Conservation (phyloP, 306 rosid species). For the Trifolium dubium region DNA sequence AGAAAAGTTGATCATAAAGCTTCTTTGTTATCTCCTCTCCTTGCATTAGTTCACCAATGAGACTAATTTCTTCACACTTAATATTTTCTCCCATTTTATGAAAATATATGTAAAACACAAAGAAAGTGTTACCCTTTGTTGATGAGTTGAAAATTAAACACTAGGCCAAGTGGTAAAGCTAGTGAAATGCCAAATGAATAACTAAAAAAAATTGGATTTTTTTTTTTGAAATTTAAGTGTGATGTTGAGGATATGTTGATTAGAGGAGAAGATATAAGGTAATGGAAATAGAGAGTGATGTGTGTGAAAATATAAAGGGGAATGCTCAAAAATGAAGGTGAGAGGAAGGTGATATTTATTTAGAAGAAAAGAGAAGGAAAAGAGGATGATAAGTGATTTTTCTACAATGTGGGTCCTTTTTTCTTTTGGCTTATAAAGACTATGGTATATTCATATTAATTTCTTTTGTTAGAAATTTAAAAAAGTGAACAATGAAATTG, state of each 20-base stretch:
- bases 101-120: not conserved
- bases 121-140: not conserved
- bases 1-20: constrained; percentile 49
- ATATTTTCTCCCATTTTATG: constrained; percentile 47
- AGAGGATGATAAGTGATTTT: constrained; percentile 13
- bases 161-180: constrained; percentile 20
- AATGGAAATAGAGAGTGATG: not conserved
- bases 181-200: constrained; percentile 32
- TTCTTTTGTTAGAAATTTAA: not conserved
- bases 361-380: constrained; percentile 54
- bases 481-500: not conserved
- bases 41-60: constrained; percentile 58
- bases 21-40: constrained; percentile 70
- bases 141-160: too few species aligned
- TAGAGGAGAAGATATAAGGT: constrained; percentile 24
- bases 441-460: constrained; percentile 16
- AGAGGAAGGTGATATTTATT: constrained; percentile 52
- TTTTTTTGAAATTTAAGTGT: constrained; percentile 7
- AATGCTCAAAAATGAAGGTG: constrained; percentile 49
- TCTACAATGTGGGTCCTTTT: constrained; percentile 35
- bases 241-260: constrained; percentile 9
- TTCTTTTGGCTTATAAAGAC: not conserved
- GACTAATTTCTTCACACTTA: constrained; percentile 49
- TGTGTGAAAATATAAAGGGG: constrained; percentile 29
- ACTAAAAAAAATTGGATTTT: not conserved